Base-by-base conservation (phyloP, 371 early-diverging fungal genomes). In the Rhizomucor pusillus region DNA sequence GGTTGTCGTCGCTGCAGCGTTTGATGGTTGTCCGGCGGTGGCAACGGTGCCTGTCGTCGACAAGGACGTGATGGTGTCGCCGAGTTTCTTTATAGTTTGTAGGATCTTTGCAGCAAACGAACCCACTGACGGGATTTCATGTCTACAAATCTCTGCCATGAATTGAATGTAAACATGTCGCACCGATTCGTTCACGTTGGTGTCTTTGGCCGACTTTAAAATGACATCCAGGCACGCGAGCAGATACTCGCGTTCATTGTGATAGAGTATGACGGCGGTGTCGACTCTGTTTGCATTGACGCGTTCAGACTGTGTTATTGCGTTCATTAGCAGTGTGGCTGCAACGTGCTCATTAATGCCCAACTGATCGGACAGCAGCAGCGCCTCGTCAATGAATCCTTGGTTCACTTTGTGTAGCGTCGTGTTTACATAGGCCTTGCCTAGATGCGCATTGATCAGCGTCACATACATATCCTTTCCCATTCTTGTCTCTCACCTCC, bases 261-360 rank as follows among this genome's bases (percentile, higher is more conserved):
- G 84, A 58, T 86, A 93, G 29, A 88, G 55, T 13, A 75, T 56
- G 5, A 92, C 80, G 0, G 93, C 88, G 0, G 85, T 79, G 50
- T 90, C 90, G 18, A 63, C 36, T 2, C 54, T n/a, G 6, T 41
- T 57, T 24, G 57, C 54, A 24, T 49, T 57, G 23, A 47, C 18
- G 24, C 55, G 58, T 43, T 47, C 39, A 4, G 74, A 65, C 33
- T 75, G 72, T 10, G 73, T 60, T 33, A 81, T 67, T 0, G 87
- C 92, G 54, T 79, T 59, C 52, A 85, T 80, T 40, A 93, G 71
- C 5, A 94, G 69, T 1, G 86, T 73, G 1, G 91, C 81, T 10
- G 94, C 93, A 4, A 81, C 65, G 57, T 84, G 71, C 64, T 94
- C 94, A 65, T 90, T 87, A 44, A 94, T 77, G 20, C 85, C 77